Evolutionary conservation across 2,329 filamentous ascomycete genomes (phyloP).

Genomic region (Metarhizium robertsii): DNA sequence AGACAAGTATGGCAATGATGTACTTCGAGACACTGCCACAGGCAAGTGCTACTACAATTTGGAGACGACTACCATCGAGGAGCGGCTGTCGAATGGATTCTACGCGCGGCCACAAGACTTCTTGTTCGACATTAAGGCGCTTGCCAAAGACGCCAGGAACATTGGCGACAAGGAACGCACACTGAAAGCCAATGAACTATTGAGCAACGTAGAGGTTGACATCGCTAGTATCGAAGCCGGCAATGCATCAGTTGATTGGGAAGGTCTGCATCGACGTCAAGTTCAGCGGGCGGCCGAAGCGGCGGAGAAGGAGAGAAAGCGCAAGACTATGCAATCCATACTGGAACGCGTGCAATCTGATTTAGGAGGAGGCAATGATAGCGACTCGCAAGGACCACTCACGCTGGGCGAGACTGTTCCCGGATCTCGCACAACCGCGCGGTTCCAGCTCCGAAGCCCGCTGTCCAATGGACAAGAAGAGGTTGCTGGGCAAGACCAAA

Average conservation of each 20-base stretch:
- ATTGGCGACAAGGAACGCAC: slow-evolving; percentile 75
- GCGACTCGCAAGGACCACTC: slow-evolving; percentile 46
- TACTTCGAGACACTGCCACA: slow-evolving; percentile 64
- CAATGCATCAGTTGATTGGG: slow-evolving; percentile 64
- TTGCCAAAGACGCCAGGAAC: slow-evolving; percentile 76
- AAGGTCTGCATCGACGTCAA: slow-evolving; percentile 69
- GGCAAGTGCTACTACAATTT: slow-evolving; percentile 93
- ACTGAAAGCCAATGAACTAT: slow-evolving; percentile 82
- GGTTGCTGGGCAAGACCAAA: slow-evolving; percentile 9
- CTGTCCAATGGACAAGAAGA: slow-evolving; percentile 49
- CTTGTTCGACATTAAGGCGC: slow-evolving; percentile 71
- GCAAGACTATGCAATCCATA: slow-evolving; percentile 49
- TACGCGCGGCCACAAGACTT: slow-evolving; percentile 90
- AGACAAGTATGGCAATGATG: slow-evolving; percentile 70
- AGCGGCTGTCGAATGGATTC: slow-evolving; percentile 92
- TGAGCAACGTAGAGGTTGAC: slow-evolving; percentile 91
- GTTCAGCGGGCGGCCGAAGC: slow-evolving; percentile 51
- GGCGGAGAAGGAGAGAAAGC: slow-evolving; percentile 54
- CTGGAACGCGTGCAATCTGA: slow-evolving; percentile 42
- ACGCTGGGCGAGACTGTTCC: slow-evolving; percentile 57
- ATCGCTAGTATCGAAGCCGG: slow-evolving; percentile 66
- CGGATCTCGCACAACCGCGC: slow-evolving; percentile 38
- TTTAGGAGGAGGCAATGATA: slow-evolving; percentile 38
- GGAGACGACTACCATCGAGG: slow-evolving; percentile 86
- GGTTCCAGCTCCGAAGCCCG: slow-evolving; percentile 47